Base-by-base conservation (phyloP, 129 eudicot species). In the Flaveria brownii region DNA sequence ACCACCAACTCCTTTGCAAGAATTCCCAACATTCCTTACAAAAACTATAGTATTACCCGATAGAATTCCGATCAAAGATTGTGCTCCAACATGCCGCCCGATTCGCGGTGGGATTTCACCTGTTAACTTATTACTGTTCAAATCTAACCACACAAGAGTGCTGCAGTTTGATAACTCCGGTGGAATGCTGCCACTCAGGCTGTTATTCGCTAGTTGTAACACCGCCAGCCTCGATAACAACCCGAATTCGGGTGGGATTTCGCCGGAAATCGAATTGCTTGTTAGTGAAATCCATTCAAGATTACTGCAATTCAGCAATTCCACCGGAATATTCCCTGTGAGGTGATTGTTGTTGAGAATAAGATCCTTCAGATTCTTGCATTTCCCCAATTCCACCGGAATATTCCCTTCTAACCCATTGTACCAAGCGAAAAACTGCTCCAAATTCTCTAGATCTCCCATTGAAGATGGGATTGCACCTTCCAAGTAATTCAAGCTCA, bases 241-340 rank as follows among this genome's bases (percentile, higher is more conserved):
- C 6, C 97, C 97, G 46, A 93, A 85, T 54, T 91, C 92, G 22
- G 71, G 78, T 46, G 97, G 98, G 68, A 93, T 88, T 63, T 90
- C 92, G 43, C 98, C 98, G 8, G 81, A 85, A 30, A 93, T 70
- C 23, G 81, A 81, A 50, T 93, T 93, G 82, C 96, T 90, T 42
- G 98, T 90, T 71, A 93, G 84, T 1, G 98, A 90, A 59, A 93
- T 78, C 98, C 97, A 93, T 78, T 93, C 98, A 42, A 90, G 88
- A 77, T 93, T 85, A 70, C 78, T 85, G 67, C 92, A 86, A 28
- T 85, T 88, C 70, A 90, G 84, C 84, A 93, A 64, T 6, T 93
- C 91, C 17, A 72, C 78, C 0, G 98, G 97, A 66, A 93, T 90
- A 49, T 55, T 65, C 0, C 98, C 98, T 9, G 86, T 85, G 8